Evolutionary conservation across 2,329 filamentous ascomycete species (phyloP).

Genomic region (Penicillium expansum): DNA sequence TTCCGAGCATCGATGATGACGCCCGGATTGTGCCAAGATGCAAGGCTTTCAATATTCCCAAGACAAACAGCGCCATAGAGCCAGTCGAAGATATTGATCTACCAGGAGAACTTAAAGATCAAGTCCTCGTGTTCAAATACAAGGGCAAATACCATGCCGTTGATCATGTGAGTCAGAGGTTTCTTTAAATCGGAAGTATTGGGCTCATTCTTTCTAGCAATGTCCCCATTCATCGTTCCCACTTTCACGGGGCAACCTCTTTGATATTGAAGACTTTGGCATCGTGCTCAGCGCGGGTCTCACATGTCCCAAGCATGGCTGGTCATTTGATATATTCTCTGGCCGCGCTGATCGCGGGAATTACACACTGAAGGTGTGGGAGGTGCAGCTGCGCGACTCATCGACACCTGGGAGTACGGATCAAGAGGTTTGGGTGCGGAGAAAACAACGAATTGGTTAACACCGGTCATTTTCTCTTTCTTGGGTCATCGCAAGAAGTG

Average conservation of each 20-base stretch:
- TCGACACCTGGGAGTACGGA: constrained; percentile 10
- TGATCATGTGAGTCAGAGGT: constrained; percentile 56
- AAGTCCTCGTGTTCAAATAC: constrained; percentile 65
- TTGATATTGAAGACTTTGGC: constrained; percentile 73
- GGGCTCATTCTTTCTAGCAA: constrained; percentile 43
- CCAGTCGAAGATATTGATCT: constrained; percentile 28
- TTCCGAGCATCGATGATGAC: constrained; percentile 51
- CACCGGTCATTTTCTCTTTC: too few relatives aligned
- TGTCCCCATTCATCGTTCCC: constrained; percentile 68
- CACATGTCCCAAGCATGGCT: constrained; percentile 66
- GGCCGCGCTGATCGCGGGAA: constrained; percentile 61
- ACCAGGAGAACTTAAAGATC: constrained; percentile 50
- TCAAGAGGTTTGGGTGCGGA: constrained; percentile 37
- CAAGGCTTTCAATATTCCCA: constrained; percentile 55
- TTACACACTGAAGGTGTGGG: constrained; percentile 63
- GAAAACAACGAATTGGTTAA: constrained; percentile 34
- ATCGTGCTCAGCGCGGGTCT: constrained; percentile 51
- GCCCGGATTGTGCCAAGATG: constrained; percentile 50
- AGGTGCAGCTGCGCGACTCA: constrained; percentile 54
- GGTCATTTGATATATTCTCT: constrained; percentile 68
- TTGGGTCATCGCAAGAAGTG: too few relatives aligned
- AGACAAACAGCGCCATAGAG: constrained; percentile 29
- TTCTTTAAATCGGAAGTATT: background rate
- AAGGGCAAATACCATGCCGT: constrained; percentile 64
- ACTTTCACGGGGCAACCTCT: constrained; percentile 60